Conservation (phyloP, 1,284 basidiomycete species). For the Veloporphyrellus conicus region DNA sequence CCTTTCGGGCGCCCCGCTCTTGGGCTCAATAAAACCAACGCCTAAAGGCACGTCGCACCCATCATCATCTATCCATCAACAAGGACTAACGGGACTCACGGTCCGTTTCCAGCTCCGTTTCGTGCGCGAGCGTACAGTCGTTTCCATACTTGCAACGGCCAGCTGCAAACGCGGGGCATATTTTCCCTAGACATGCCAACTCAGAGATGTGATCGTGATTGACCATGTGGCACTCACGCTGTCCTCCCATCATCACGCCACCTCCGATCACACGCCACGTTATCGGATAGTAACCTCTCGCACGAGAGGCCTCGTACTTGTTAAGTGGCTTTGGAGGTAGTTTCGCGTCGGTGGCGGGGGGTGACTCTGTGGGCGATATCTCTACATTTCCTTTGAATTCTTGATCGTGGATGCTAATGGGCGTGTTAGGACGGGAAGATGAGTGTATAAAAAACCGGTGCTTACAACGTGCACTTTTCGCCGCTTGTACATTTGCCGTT, state of each 20-base stretch:
- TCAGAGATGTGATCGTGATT: not conserved
- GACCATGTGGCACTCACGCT: constrained; percentile 28
- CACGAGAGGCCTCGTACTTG: constrained; percentile 22
- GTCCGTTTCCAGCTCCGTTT: constrained; percentile 26
- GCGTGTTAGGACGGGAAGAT: not conserved
- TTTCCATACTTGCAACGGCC: constrained; percentile 38
- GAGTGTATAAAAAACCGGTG: constrained; percentile 1
- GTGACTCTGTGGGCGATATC: not conserved
- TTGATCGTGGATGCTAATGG: constrained; percentile 36
- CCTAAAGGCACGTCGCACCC: constrained; percentile 7
- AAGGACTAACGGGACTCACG: constrained; percentile 14
- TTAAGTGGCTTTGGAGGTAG: constrained; percentile 26
- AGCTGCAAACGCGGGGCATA: constrained; percentile 35
- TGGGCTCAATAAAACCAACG: constrained; percentile 20
- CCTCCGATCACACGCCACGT: constrained; percentile 49
- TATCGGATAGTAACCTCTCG: constrained; percentile 35
- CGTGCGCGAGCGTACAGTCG: constrained; percentile 40
- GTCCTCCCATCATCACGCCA: constrained; percentile 47
- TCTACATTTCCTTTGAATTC: constrained; percentile 3
- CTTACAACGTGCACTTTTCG: constrained; percentile 66
- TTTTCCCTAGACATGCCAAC: constrained; percentile 32
- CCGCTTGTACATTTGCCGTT: constrained; percentile 56
- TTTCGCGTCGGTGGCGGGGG: constrained; percentile 3
- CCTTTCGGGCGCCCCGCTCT: not conserved
- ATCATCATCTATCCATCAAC: not conserved